Conservation (phyloP, 352 stramenopile species). For the Phytophthora parvispora region DNA sequence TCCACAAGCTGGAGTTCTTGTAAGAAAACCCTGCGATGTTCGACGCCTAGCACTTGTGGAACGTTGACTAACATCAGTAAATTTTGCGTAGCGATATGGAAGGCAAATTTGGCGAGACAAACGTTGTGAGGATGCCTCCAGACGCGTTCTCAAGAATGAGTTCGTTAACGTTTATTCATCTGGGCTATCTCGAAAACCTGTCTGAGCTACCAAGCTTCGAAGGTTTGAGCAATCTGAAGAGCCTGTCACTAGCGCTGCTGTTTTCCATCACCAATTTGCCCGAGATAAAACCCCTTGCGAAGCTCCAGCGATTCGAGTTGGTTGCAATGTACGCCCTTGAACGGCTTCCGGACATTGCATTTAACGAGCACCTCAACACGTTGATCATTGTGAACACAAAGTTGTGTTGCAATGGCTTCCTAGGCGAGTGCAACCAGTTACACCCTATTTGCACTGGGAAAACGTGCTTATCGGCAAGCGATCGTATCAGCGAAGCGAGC, state of each 20-base stretch:
- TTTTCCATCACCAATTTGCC: background rate
- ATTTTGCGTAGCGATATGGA: conserved; percentile 1
- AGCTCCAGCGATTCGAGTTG: conserved; percentile 13
- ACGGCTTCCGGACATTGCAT: conserved; percentile 8
- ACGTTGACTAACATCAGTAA: background rate
- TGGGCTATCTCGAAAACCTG: conserved; percentile 25
- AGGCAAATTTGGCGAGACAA: conserved; percentile 10
- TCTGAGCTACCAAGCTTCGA: conserved; percentile 22
- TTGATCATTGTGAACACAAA: conserved; percentile 2
- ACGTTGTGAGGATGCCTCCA: conserved; percentile 2
- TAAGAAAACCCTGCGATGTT: conserved; percentile 19
- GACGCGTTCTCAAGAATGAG: conserved; percentile 23
- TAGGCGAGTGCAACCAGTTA: conserved; percentile 12
- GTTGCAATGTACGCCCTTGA: background rate
- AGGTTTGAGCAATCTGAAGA: conserved; percentile 27
- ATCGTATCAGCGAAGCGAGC: background rate
- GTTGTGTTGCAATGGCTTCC: conserved; percentile 34
- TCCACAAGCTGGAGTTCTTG: conserved; percentile 38
- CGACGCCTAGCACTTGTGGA: background rate
- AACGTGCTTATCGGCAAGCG: background rate
- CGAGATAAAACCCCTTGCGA: conserved; percentile 20
- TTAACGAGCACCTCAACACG: background rate
- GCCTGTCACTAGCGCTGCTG: conserved; percentile 22
- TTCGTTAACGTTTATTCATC: conserved; percentile 33
- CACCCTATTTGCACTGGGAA: background rate